phyloP scores from a whole-genome alignment of 1,284 basidiomycete genomes.

The Malassezia pachydermatis region DNA sequence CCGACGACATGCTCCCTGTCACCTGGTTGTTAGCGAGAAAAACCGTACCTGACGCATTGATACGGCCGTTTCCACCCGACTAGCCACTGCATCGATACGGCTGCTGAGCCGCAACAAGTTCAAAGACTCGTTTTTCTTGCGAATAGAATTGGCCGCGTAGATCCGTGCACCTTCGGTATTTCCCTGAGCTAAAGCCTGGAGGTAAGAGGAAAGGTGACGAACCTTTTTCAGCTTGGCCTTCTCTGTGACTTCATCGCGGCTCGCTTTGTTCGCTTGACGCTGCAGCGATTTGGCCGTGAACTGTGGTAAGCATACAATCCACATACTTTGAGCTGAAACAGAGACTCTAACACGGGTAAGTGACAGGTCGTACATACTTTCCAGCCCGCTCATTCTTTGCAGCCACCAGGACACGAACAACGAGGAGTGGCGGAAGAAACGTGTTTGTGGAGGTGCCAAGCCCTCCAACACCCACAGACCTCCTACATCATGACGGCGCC shows the following conservation, averaged over 20 bases:
- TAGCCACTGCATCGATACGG: slow-evolving; percentile 88
- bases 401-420: not conserved
- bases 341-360: slow-evolving; percentile 25
- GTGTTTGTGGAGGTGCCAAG: not conserved
- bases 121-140: slow-evolving; percentile 91
- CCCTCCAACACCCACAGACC: not conserved
- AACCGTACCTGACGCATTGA: slow-evolving; percentile 64
- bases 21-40: slow-evolving; percentile 17
- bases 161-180: slow-evolving; percentile 97
- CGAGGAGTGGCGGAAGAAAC: not conserved
- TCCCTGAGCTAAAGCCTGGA: slow-evolving; percentile 84
- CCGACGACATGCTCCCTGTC: slow-evolving; percentile 88
- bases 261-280: slow-evolving; percentile 42
- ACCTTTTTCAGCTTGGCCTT: slow-evolving; percentile 47
- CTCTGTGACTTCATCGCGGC: slow-evolving; percentile 41
- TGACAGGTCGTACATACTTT: slow-evolving; percentile 20
- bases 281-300: slow-evolving; percentile 48
- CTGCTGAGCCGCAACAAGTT: slow-evolving; percentile 53
- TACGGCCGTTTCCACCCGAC: slow-evolving; percentile 95
- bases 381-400: slow-evolving; percentile 28
- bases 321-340: slow-evolving; percentile 45
- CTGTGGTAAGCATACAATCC: not conserved
- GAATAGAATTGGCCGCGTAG: slow-evolving; percentile 94
- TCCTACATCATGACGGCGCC: not conserved
- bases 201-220: not conserved